Base-by-base conservation (phyloP, 345 rosid species). In the Toxicodendron radicans region DNA sequence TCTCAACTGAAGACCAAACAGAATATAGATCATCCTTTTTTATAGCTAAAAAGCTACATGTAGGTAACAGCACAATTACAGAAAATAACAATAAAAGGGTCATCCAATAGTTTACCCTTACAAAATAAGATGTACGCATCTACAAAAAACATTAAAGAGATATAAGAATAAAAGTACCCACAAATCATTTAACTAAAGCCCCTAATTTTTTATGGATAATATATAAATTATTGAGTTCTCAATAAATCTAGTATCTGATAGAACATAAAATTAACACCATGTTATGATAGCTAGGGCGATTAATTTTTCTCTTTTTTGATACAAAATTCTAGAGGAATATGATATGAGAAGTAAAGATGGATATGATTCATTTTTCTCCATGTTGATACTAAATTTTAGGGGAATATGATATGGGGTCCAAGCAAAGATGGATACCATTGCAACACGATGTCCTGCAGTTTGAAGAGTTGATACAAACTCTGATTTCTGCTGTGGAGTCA, bases 401-500 rank as follows among this genome's bases (percentile, higher is more conserved):
- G 63, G 49, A 56, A 66, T 33, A 43, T 18, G 30, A 57, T 33
- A 32, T 18, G 23, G 52, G 41, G 69, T 59, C 35, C 4, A 21
- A 58, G 23, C 59, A 32, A 74, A 57, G 63, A 57, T 16, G 58
- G 9, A 70, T 87, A 95, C 99, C 98, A 95, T 92, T 20, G 97
- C 99, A 77, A 92, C 88, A 43, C 59, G 82, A 82, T 90, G 93
- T 68, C 99, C 99, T 63, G 88, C 87, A 30, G 86, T 82, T 83
- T 91, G 97, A 80, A 95, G 93, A 73, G 85, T 80, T 69, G 90
- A 85, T 83, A 92, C 89, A 78, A 87, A 77, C 72, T 73, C 76
- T 12, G 91, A 86, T 76, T 92, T 95, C 78, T 87, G 88, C 87
- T 88, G 89, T 0, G 99, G 99, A 70, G 91, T 77, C 85, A 85